These are phyloP conservation scores for Nemania serpens DNA, from an alignment of 2,329 filamentous ascomycete genomes.

Conservation along the genomic window DNA sequence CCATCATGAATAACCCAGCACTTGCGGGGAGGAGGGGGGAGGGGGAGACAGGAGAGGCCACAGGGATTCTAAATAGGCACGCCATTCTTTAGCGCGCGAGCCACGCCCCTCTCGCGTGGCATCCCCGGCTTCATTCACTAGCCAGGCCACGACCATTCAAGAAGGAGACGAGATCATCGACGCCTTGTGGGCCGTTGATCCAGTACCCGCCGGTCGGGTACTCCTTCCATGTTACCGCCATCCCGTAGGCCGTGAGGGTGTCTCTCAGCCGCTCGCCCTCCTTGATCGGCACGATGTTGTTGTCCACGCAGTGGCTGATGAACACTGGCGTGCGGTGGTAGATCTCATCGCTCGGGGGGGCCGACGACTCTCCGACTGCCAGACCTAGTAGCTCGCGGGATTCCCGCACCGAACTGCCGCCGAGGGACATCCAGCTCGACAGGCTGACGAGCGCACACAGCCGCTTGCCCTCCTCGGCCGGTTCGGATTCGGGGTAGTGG, in stretches of 20 bases:
- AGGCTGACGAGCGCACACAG: constrained; percentile 30
- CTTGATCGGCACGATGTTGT: constrained; percentile 46
- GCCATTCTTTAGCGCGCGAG: no score
- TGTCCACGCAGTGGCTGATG: constrained; percentile 51
- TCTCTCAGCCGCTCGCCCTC: constrained; percentile 45
- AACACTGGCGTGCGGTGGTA: constrained; percentile 50
- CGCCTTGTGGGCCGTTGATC: constrained; percentile 48
- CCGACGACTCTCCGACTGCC: not conserved
- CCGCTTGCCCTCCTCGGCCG: not conserved
- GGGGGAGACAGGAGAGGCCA: constrained; percentile 10
- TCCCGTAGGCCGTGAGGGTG: constrained; percentile 44
- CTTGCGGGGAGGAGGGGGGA: no score
- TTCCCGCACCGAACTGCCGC: constrained; percentile 20
- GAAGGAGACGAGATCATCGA: constrained; percentile 44
- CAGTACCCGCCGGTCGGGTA: constrained; percentile 51
- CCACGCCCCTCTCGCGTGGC: no score
- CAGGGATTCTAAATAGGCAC: no score
- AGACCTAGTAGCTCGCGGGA: constrained; percentile 40
- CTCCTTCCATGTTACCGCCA: constrained; percentile 47
- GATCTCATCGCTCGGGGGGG: constrained; percentile 34
- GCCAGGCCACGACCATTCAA: not conserved
- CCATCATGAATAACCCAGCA: not conserved
- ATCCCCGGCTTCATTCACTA: not conserved
- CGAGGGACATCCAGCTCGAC: constrained; percentile 33
- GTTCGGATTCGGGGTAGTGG: constrained; percentile 24